phyloP scores from a whole-genome alignment of 768 basidiomycete species.

The Leccinum subtestaceum region DNA sequence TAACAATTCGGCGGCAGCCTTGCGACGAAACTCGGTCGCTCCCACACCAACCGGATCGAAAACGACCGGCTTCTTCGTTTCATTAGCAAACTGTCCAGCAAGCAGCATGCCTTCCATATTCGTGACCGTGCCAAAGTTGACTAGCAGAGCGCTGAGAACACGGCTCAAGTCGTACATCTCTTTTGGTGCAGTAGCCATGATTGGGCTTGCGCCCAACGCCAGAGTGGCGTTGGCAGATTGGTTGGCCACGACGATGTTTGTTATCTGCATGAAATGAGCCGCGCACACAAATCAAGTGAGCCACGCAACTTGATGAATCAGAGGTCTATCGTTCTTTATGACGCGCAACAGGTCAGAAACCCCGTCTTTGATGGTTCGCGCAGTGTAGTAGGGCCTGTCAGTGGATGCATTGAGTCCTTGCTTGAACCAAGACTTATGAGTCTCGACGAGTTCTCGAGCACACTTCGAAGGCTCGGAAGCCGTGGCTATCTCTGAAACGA shows the following conservation, averaged over 20 bases:
- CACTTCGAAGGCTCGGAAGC: conserved; percentile 53
- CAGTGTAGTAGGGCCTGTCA: conserved; percentile 26
- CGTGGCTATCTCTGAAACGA: conserved; percentile 83
- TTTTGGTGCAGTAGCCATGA: conserved; percentile 83
- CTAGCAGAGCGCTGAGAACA: conserved; percentile 64
- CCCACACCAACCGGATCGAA: conserved; percentile 94
- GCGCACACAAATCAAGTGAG: neutral
- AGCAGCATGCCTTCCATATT: conserved; percentile 71
- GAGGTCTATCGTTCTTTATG: conserved; percentile 55
- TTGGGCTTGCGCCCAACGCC: conserved; percentile 84
- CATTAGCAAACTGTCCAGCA: conserved; percentile 70
- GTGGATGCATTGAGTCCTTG: neutral
- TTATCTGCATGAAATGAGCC: conserved; percentile 54
- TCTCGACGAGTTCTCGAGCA: conserved; percentile 43
- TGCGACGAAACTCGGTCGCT: conserved; percentile 69
- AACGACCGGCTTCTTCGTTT: conserved; percentile 68
- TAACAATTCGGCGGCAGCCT: conserved; percentile 57
- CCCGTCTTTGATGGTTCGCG: conserved; percentile 37
- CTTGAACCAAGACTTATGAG: conserved; percentile 34
- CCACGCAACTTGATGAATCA: conserved; percentile 73
- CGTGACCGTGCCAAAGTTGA: conserved; percentile 85
- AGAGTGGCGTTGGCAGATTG: conserved; percentile 91
- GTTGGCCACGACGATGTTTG: conserved; percentile 83
- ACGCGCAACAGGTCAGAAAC: conserved; percentile 50
- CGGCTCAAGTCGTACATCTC: conserved; percentile 80